Percentiles rank a stretch among this genome's conserved stretches.
phyloP scores from a whole-genome alignment of 495 filamentous ascomycete species.

The Aspergillus baeticus region DNA sequence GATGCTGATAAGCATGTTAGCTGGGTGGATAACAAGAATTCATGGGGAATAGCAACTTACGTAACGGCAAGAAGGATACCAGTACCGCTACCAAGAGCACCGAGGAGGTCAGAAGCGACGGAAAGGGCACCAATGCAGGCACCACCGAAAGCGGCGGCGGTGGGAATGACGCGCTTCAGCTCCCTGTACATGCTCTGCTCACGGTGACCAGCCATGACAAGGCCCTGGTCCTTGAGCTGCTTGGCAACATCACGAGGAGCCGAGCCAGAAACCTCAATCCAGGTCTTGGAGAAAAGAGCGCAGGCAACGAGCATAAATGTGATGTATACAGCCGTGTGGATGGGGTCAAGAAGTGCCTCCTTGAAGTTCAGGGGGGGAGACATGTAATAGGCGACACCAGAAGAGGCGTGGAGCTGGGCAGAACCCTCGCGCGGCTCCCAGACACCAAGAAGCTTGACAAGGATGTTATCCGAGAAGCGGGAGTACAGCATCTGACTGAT shows the following conservation, averaged over 20 bases:
- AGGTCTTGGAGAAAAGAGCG: conserved; percentile 99
- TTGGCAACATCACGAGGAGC: conserved; percentile 98
- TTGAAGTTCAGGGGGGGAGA: conserved; percentile 96
- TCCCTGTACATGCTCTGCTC: conserved; percentile 99
- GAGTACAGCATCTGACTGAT: conserved; percentile 99
- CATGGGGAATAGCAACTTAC: conserved; percentile 57
- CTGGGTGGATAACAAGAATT: neutral
- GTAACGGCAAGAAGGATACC: conserved; percentile 98
- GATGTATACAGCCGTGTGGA: conserved; percentile 95
- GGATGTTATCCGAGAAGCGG: conserved; percentile 96
- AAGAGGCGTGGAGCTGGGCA: conserved; percentile 87
- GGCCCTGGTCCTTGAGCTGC: conserved; percentile 98
- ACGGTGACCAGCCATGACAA: conserved; percentile 99
- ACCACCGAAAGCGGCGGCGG: conserved; percentile 96
- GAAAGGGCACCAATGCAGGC: conserved; percentile 98
- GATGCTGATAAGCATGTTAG: conserved; percentile 61
- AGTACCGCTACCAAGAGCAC: conserved; percentile 93
- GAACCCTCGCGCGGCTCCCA: conserved; percentile 98
- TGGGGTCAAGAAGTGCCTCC: conserved; percentile 91
- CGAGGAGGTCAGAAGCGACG: conserved; percentile 91
- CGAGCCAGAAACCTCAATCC: conserved; percentile 99
- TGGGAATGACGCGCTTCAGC: conserved; percentile 97
- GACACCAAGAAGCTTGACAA: conserved; percentile 93
- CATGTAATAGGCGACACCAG: conserved; percentile 99
- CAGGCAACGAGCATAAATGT: conserved; percentile 96